A percentile compares a stretch with the other conserved stretches of the same genome.
Conservation (phyloP, 768 basidiomycete genomes). For the Agrocybe praecox region DNA sequence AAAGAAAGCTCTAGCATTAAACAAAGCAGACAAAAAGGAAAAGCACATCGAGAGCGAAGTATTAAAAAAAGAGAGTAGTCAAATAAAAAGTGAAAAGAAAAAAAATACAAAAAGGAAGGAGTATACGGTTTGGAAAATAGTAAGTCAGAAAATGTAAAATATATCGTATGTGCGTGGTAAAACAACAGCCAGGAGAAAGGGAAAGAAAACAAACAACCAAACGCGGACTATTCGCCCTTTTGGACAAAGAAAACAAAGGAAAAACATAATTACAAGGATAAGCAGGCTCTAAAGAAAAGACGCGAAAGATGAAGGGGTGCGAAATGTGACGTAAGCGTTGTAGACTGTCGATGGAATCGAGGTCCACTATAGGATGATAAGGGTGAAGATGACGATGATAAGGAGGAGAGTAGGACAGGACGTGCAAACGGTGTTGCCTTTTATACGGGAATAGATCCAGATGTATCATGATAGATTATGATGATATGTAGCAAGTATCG, state of each 20-base stretch:
- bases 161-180: constrained; percentile 13
- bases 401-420: too few relatives aligned
- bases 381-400: neutral
- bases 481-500: neutral
- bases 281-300: constrained; percentile 2
- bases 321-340: constrained; percentile 1
- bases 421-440: neutral
- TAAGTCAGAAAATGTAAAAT: neutral
- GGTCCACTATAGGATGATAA: neutral
- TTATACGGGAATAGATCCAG: neutral
- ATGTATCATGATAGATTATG: neutral
- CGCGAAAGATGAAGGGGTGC: neutral
- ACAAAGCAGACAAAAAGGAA: neutral
- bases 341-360: neutral
- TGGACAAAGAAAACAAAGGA: constrained; percentile 3
- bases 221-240: constrained; percentile 1
- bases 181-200: constrained; percentile 14
- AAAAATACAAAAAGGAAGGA: constrained; percentile 7
- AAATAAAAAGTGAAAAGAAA: constrained; percentile 3
- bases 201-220: constrained; percentile 8
- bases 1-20: neutral
- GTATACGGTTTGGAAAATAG: constrained; percentile 1
- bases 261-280: constrained; percentile 1
- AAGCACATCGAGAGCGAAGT: neutral
- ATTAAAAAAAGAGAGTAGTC: constrained; percentile 1